phyloP scores from a whole-genome alignment of 495 filamentous ascomycete species.

The Aspergillus biplanus region DNA sequence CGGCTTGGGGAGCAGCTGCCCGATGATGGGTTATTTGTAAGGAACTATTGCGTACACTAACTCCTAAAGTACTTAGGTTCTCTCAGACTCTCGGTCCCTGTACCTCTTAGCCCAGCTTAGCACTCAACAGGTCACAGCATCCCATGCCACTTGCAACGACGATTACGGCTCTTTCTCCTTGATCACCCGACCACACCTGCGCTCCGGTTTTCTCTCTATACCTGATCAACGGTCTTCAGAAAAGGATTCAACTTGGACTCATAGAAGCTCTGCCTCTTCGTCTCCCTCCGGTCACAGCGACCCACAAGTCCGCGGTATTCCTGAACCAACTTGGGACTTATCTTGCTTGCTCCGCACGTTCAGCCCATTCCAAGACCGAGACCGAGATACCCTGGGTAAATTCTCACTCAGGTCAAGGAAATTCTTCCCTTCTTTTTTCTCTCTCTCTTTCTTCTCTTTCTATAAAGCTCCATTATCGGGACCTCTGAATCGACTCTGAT shows the following conservation, averaged over 20 bases:
- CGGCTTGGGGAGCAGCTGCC: slow-evolving; percentile 9
- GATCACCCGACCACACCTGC: slow-evolving; percentile 22
- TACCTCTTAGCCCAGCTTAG: not conserved
- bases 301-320: slow-evolving; percentile 1
- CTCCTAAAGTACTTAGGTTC: not conserved
- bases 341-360: slow-evolving; percentile 12
- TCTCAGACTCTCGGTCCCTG: not conserved
- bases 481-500: not conserved
- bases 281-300: not conserved
- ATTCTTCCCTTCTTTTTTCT: not conserved
- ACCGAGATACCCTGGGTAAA: slow-evolving; percentile 7
- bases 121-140: slow-evolving; percentile 10
- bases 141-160: not conserved
- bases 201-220: not conserved
- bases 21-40: not conserved
- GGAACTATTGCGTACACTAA: too few relatives aligned
- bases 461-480: not conserved
- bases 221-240: not conserved
- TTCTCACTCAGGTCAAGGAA: not conserved
- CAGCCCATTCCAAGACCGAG: not conserved
- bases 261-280: not conserved
- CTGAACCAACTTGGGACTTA: slow-evolving; percentile 10
- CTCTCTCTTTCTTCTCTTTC: not conserved
- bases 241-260: not conserved
- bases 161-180: slow-evolving; percentile 11